phyloP scores from a whole-genome alignment of 352 stramenopile species.

The Ophiocytium majus region DNA sequence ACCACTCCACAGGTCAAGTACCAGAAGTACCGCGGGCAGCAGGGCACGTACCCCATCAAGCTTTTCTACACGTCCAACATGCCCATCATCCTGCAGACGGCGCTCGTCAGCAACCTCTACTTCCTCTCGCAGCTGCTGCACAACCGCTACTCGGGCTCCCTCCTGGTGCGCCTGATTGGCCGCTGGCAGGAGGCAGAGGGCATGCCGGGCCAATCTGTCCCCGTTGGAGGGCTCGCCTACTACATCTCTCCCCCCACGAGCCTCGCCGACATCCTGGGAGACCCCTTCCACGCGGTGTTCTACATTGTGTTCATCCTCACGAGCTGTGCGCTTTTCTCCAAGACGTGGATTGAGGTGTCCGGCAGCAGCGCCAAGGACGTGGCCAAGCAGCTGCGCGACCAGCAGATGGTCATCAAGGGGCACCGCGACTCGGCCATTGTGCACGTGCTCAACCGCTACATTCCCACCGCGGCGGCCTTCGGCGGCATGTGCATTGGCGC shows the following conservation, averaged over 20 bases:
- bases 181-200: conserved; percentile 97
- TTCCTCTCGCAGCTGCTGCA: conserved; percentile 99
- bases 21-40: conserved; percentile 96
- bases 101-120: conserved; percentile 98
- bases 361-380: conserved; percentile 93
- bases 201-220: conserved; percentile 86
- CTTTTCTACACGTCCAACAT: conserved; percentile 99
- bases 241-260: conserved; percentile 71
- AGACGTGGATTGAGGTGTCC: conserved; percentile 99
- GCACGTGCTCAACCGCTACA: conserved; percentile 98
- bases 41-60: conserved; percentile 99
- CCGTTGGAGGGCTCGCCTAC: conserved; percentile 67
- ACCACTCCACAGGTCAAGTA: conserved; percentile 81
- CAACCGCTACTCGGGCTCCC: conserved; percentile 89
- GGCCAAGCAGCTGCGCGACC: conserved; percentile 96
- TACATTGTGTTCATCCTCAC: conserved; percentile 98
- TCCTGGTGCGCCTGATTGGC: conserved; percentile 86
- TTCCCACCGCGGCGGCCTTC: conserved; percentile 95
- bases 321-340: conserved; percentile 97
- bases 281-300: conserved; percentile 96
- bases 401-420: conserved; percentile 99
- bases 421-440: conserved; percentile 94
- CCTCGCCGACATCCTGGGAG: conserved; percentile 93
- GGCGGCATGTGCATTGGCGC: conserved; percentile 99
- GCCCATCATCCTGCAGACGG: conserved; percentile 98